These are phyloP conservation scores for Colletotrichum musicola DNA, from an alignment of 2,329 filamentous ascomycete species.

Conservation along the genomic window DNA sequence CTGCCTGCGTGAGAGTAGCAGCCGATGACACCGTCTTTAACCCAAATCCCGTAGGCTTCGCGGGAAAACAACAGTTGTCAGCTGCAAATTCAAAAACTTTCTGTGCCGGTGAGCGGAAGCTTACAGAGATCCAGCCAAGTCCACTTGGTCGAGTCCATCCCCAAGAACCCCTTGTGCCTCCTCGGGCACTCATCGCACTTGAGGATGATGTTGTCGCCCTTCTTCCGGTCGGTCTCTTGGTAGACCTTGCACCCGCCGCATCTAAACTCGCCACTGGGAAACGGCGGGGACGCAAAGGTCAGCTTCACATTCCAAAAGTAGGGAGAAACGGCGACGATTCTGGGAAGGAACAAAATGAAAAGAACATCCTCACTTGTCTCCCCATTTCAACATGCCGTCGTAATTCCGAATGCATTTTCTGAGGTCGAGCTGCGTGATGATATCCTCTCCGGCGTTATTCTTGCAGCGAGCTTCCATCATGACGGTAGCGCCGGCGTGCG, in stretches of 20 bases:
- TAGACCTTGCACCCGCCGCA: neutral
- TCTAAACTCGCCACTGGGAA: neutral
- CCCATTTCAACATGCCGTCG: constrained; percentile 5
- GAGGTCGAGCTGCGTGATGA: neutral
- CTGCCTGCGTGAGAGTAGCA: neutral
- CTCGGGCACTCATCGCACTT: neutral
- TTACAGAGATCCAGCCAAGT: neutral
- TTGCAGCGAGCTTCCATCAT: neutral
- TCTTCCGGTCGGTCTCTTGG: neutral
- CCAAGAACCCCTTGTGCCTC: neutral
- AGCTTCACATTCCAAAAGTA: neutral
- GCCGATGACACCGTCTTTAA: constrained; percentile 1
- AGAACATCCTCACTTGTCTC: neutral
- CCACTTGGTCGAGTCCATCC: neutral
- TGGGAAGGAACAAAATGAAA: accelerated
- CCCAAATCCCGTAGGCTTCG: constrained; percentile 17
- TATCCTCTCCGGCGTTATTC: neutral
- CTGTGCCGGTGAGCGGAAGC: neutral
- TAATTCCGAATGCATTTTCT: neutral
- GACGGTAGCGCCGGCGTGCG: neutral
- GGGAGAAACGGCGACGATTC: neutral
- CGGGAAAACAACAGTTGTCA: neutral
- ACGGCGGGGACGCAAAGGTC: neutral
- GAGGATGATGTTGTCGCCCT: neutral
- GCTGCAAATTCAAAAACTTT: neutral